Conservation (phyloP, 2,329 filamentous ascomycete species). For the Thyridium curvatum region DNA sequence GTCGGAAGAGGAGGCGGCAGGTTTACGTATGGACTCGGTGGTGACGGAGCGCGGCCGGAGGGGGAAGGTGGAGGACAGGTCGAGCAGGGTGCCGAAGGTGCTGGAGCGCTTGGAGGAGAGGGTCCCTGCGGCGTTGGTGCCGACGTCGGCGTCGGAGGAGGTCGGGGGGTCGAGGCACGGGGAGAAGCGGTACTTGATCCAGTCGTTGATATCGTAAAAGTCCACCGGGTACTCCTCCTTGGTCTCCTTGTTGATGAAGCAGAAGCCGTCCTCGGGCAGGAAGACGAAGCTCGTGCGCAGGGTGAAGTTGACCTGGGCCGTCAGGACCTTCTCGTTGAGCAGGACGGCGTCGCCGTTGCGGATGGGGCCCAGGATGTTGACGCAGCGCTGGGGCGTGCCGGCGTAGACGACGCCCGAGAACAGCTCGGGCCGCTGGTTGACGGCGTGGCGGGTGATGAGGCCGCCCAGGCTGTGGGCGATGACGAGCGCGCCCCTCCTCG, state of each 20-base stretch:
- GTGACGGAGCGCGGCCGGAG: slow-evolving; percentile 37
- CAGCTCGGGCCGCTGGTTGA: slow-evolving; percentile 78
- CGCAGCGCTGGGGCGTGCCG: slow-evolving; percentile 76
- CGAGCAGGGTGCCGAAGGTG: slow-evolving; percentile 39
- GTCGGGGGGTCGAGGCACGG: slow-evolving; percentile 65
- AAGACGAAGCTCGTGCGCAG: slow-evolving; percentile 81
- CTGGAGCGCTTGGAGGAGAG: slow-evolving; percentile 19
- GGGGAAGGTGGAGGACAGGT: slow-evolving; percentile 34
- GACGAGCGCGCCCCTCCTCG: slow-evolving; percentile 66
- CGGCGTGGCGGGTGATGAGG: slow-evolving; percentile 78
- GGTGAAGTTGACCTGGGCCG: slow-evolving; percentile 88
- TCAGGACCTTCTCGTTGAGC: slow-evolving; percentile 81
- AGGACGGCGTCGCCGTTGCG: slow-evolving; percentile 91
- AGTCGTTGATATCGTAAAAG: slow-evolving; percentile 74
- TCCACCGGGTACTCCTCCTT: slow-evolving; percentile 76
- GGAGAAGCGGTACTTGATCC: slow-evolving; percentile 72
- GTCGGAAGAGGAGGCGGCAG: no score
- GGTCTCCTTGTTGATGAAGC: slow-evolving; percentile 79
- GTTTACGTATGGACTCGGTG: slow-evolving; percentile 16
- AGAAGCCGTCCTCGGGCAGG: slow-evolving; percentile 78
- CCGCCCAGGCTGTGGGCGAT: slow-evolving; percentile 86
- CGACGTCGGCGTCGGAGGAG: slow-evolving; percentile 40
- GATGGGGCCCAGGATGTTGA: slow-evolving; percentile 86
- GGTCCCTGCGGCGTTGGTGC: background rate
- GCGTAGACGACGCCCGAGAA: slow-evolving; percentile 84